Conservation (phyloP, 2,329 filamentous ascomycete genomes). For the Geosmithia putterillii region DNA sequence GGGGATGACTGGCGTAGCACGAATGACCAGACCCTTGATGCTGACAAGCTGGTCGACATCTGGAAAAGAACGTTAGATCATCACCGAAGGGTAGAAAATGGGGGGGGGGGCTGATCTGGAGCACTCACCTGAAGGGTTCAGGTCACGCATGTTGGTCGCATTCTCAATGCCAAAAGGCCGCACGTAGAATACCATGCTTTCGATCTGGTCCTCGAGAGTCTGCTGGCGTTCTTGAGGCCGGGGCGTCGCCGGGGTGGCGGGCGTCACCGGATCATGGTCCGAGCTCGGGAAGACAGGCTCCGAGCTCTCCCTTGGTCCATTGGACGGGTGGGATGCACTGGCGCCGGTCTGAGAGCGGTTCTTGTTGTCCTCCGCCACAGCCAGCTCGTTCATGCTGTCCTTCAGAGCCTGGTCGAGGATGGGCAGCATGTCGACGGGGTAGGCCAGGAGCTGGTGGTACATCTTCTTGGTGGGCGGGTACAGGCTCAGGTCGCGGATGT, state of each 20-base stretch:
- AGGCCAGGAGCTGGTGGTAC: slow-evolving; percentile 89
- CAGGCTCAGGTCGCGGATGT: slow-evolving; percentile 78
- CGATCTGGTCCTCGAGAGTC: slow-evolving; percentile 68
- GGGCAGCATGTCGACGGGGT: slow-evolving; percentile 91
- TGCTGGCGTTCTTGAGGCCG: slow-evolving; percentile 34
- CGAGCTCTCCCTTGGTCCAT: slow-evolving; percentile 48
- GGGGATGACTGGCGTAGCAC: slow-evolving; percentile 89
- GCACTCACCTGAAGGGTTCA: slow-evolving; percentile 67
- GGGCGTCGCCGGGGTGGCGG: slow-evolving; percentile 30
- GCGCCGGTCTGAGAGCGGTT: slow-evolving; percentile 48
- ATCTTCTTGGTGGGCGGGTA: slow-evolving; percentile 89
- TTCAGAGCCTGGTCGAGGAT: slow-evolving; percentile 93
- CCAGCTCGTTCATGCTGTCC: slow-evolving; percentile 84
- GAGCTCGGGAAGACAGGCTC: slow-evolving; percentile 71
- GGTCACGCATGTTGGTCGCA: slow-evolving; percentile 80
- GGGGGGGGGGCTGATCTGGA: background rate
- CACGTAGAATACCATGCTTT: slow-evolving; percentile 70
- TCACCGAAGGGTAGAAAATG: background rate
- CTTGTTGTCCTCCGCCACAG: slow-evolving; percentile 64
- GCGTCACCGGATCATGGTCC: slow-evolving; percentile 34
- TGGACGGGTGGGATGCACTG: slow-evolving; percentile 24
- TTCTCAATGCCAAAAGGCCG: slow-evolving; percentile 81
- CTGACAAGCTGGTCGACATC: slow-evolving; percentile 95
- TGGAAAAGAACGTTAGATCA: slow-evolving; percentile 12
- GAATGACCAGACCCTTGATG: slow-evolving; percentile 92